Evolutionary conservation across 306 rosid species (phyloP).

Genomic region (Cotoneaster glaucophyllus): DNA sequence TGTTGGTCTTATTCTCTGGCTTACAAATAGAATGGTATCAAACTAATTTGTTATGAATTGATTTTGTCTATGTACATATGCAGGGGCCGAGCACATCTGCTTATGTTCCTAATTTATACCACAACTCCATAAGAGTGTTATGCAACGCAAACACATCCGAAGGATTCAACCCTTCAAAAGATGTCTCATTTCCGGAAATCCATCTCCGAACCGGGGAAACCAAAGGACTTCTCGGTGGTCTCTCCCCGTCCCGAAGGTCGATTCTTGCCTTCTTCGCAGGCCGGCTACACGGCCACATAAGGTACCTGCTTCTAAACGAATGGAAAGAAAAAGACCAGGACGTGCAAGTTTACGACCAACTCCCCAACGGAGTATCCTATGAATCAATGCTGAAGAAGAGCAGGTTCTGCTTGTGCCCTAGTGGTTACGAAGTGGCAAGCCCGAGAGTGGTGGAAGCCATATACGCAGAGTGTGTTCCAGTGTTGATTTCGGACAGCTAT

Average conservation of each 20-base stretch:
- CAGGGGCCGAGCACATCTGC: slow-evolving; percentile 31
- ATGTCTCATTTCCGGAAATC: slow-evolving; percentile 41
- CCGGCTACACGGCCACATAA: slow-evolving; percentile 29
- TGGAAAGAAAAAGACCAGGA: slow-evolving; percentile 40
- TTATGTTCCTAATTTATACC: slow-evolving; percentile 24
- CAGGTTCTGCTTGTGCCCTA: slow-evolving; percentile 37
- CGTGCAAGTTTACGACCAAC: slow-evolving; percentile 28
- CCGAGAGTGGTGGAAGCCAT: slow-evolving; percentile 49
- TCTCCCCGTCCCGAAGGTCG: slow-evolving; percentile 24
- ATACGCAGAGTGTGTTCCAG: slow-evolving; percentile 38
- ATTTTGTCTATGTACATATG: not conserved
- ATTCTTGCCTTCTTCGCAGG: slow-evolving; percentile 47
- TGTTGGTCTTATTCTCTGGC: not conserved
- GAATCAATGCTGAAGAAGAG: slow-evolving; percentile 35
- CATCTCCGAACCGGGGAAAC: slow-evolving; percentile 29
- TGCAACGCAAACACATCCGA: slow-evolving; percentile 42
- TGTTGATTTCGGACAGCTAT: slow-evolving; percentile 34
- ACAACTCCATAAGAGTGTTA: slow-evolving; percentile 36
- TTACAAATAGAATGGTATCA: not conserved
- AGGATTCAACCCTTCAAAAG: slow-evolving; percentile 40
- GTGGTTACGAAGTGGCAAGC: slow-evolving; percentile 44
- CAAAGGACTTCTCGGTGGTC: slow-evolving; percentile 23
- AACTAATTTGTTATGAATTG: not conserved
- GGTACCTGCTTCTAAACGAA: slow-evolving; percentile 25
- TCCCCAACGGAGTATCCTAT: slow-evolving; percentile 24